Base-by-base conservation (phyloP, 805 yeast genomes). In the Ogataea nakhonphanomensis region DNA sequence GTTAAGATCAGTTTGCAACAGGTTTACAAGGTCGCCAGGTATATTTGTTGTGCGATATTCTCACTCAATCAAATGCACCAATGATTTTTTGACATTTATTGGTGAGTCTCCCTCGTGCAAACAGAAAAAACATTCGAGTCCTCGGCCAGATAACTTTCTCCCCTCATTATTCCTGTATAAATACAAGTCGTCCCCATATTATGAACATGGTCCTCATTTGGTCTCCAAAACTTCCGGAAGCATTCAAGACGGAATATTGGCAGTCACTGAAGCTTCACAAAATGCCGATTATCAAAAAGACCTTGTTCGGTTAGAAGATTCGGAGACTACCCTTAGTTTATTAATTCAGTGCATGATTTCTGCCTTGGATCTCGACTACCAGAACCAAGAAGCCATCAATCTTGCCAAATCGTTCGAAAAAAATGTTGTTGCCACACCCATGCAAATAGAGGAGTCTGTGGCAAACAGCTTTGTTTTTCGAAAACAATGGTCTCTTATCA, bases 241-340 rank as follows among this genome's bases (percentile, higher is more conserved):
- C 33, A 4, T 46, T 7, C 50, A 43, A 25, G 50, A 46, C 24
- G 26, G 40, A 3, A 15, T 46, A 2, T 17, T 46, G 26, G 39
- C 43, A 15, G 12, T 36, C 7, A 15, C n/a, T n/a, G n/a, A 21
- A n/a, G 3, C 24, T 24, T 4, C n/a, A 8, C 12, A 12, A 8
- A 20, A 30, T 12, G 10, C 13, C 2, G 34, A 28, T 15, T 28
- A 17, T 13, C 27, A 14, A 37, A 54, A 42, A 35, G 44, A 30
- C 8, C 44, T 24, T 23, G 33, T 14, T 25, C 35, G 39, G n/a
- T 34, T 58, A 21, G 41, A 34, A 7, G 58, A 57, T 28, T 39
- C 50, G 5, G 64, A 59, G 35, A 49, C 61, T 21, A 55, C 53
- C 5, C 30, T 59, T 23, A 48, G 51, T 14, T 30, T 58, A 13